These are phyloP conservation scores for Backusella macrospora DNA, from an alignment of 192 early-diverging fungal genomes.

Conservation along the genomic window DNA sequence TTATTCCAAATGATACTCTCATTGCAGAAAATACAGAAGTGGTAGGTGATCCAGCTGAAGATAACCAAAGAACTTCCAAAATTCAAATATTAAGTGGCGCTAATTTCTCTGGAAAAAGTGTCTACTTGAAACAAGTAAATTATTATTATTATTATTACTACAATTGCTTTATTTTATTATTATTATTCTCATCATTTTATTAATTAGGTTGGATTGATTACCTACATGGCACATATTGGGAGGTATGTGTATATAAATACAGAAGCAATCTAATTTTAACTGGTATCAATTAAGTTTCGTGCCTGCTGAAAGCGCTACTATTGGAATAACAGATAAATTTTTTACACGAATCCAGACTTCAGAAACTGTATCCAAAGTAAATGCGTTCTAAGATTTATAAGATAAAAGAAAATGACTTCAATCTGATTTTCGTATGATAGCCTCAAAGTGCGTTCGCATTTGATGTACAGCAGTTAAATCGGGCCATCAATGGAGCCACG, in stretches of 20 bases:
- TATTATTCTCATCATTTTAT: neutral
- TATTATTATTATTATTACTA: neutral
- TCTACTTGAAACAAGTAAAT: constrained; percentile 67
- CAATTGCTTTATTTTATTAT: neutral
- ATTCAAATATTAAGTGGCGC: constrained; percentile 79
- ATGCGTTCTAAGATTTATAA: neutral
- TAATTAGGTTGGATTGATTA: constrained; percentile 72
- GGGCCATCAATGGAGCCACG: constrained; percentile 56
- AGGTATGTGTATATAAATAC: constrained; percentile 32
- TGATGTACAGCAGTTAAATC: constrained; percentile 66
- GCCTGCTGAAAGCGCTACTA: constrained; percentile 67
- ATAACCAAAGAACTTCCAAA: constrained; percentile 1
- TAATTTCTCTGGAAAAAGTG: constrained; percentile 84
- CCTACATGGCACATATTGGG: constrained; percentile 89
- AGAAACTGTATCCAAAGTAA: constrained; percentile 67
- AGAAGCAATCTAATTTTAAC: neutral
- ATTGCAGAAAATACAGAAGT: too few species aligned
- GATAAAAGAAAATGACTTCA: neutral
- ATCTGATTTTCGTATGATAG: constrained; percentile 32
- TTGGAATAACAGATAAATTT: constrained; percentile 82
- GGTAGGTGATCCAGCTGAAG: neutral
- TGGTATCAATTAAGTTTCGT: constrained; percentile 60
- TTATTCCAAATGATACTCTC: constrained; percentile 73
- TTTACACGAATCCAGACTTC: constrained; percentile 72
- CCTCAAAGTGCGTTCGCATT: constrained; percentile 73